A percentile compares a stretch with the other conserved stretches of the same genome.
These are phyloP conservation scores for Debaryomyces singareniensis DNA, from an alignment of 1,139 yeast species.

Conservation along the genomic window DNA sequence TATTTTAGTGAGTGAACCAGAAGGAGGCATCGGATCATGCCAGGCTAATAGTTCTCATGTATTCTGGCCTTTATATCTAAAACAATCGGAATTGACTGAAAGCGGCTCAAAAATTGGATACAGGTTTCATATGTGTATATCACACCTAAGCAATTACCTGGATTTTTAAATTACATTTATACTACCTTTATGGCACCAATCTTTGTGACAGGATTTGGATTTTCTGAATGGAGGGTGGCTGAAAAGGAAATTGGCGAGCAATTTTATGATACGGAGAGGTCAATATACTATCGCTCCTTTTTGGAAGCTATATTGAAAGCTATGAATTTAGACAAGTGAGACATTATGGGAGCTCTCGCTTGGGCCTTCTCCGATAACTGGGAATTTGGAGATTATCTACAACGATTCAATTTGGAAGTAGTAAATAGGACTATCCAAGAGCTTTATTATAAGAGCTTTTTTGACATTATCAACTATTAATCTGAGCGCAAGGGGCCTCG, in stretches of 20 bases:
- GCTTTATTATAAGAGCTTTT: constrained; percentile 26
- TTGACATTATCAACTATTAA: constrained; percentile 13
- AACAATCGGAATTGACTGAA: constrained; percentile 9
- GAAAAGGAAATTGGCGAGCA: constrained; percentile 20
- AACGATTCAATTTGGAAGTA: constrained; percentile 27
- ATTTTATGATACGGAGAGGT: constrained; percentile 20
- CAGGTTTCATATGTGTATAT: constrained; percentile 17
- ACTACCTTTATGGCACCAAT: constrained; percentile 15
- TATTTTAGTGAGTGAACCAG: constrained; percentile 14
- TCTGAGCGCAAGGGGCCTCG: too few species aligned
- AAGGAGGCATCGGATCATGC: constrained; percentile 14
- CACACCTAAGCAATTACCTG: constrained; percentile 15
- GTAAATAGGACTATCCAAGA: constrained; percentile 27
- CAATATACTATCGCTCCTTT: constrained; percentile 22
- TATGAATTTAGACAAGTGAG: constrained; percentile 17
- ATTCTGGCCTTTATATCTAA: constrained; percentile 17
- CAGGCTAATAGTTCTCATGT: constrained; percentile 10
- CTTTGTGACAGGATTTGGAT: constrained; percentile 26
- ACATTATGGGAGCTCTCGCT: constrained; percentile 25
- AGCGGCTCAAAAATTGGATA: constrained; percentile 26
- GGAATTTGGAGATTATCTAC: constrained; percentile 26
- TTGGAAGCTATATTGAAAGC: constrained; percentile 20
- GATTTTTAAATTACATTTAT: constrained; percentile 14
- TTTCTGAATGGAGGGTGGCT: constrained; percentile 25
- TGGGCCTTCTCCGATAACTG: constrained; percentile 31